Base-by-base conservation (phyloP, 2,329 filamentous ascomycete species). In the Westerdykella sp. region DNA sequence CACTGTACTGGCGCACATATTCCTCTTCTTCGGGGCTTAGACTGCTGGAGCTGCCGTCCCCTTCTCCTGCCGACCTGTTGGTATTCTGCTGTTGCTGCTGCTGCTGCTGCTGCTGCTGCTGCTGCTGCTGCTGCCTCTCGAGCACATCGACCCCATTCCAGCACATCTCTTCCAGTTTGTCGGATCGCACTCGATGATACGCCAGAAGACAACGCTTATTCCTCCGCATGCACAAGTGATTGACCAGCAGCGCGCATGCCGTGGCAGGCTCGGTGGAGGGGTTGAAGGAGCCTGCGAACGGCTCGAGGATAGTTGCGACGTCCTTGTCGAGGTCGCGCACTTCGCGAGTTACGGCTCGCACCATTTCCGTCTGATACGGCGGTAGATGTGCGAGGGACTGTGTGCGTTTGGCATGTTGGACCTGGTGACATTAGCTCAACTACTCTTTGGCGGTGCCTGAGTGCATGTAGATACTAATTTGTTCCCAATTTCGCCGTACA, bases 1-100 rank as follows among this genome's bases (percentile, higher is more conserved):
- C 90, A 51, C 85, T 84, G 62, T 96, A 98, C 60, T 90, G 84
- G 47, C 91, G 78, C 44, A 95, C 86, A 61, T 96, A 98, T 57
- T 97, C 93, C 66, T 96, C 90, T 66, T 98, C 93, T 64, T 97
- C 91, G 0, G 93, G 90, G 57, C 89, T 95, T 46, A 97, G 72
- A 58, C 86, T 91, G 71, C 84, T 91, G 46, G 81, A 66, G 34
- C 64, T 81, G 22, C 69, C 72, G 42, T 79, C 75, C 34, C 60
- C 54, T 13, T 60, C 58, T 41, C 46, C 40, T 5, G 48, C 55
- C n/a, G 39, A 21, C 47, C 48, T 54, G 38, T 40, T 45, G 11
- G 42, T 18, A 28, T 28, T 28, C 32, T 51, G 77, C 61, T 80
- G 79, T 36, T 45, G 77, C 61, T 79, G 79, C 55, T 81, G 77